phyloP scores from a whole-genome alignment of 2,329 filamentous ascomycete genomes.

The Venturia aucupariae region DNA sequence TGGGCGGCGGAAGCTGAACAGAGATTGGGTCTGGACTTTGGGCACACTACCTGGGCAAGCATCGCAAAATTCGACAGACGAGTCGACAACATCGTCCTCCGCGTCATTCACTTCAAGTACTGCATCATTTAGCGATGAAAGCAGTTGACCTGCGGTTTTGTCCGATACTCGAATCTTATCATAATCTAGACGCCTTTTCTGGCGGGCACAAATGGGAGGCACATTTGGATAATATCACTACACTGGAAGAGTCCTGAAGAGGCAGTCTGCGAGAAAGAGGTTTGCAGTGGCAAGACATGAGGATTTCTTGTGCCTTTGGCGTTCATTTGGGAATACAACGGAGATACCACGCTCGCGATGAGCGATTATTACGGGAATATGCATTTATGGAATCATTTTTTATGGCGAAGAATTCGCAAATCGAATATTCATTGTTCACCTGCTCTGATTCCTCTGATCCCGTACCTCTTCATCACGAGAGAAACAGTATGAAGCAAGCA shows the following conservation, averaged over 20 bases:
- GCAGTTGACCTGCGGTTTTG: constrained; percentile 10
- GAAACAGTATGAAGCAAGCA: not conserved
- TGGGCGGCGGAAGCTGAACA: constrained; percentile 42
- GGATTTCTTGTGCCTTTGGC: not conserved
- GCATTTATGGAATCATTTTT: not conserved
- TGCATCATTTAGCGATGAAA: constrained; percentile 9
- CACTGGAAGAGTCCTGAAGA: not conserved
- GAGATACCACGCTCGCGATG: constrained; percentile 5
- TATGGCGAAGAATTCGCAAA: not conserved
- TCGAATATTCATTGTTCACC: not conserved
- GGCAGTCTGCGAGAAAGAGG: not conserved
- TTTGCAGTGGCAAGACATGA: not conserved
- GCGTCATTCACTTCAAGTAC: not conserved
- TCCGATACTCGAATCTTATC: not conserved
- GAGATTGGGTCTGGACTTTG: constrained; percentile 51
- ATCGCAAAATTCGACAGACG: not conserved
- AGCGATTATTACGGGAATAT: constrained; percentile 2
- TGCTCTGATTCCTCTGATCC: no score
- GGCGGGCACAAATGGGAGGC: not conserved
- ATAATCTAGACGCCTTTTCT: not conserved
- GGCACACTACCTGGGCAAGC: constrained; percentile 21
- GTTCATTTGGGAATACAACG: not conserved
- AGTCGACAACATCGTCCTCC: not conserved
- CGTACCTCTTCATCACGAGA: not conserved
- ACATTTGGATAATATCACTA: not conserved